Evolutionary conservation across 2,329 filamentous ascomycete genomes (phyloP).

Genomic region (Alternaria arbusti): DNA sequence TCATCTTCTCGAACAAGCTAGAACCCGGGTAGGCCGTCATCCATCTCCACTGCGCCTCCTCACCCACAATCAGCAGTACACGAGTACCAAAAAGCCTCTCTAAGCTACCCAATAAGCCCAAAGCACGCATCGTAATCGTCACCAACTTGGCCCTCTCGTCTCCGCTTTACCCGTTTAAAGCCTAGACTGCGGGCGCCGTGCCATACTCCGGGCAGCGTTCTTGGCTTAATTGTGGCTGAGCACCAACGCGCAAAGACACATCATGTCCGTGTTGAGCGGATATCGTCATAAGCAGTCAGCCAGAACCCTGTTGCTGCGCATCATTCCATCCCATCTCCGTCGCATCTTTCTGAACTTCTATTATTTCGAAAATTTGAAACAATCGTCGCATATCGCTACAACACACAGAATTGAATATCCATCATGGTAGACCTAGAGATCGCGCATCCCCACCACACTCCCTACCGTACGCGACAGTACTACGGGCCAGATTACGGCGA

Average conservation of each 20-base stretch:
- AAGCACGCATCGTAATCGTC: neutral
- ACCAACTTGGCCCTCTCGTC: neutral
- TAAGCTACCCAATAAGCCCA: neutral
- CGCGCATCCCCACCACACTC: neutral
- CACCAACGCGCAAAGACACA: neutral
- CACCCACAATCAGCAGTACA: slow-evolving; percentile 1
- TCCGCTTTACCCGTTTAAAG: slow-evolving; percentile 9
- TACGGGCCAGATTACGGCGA: slow-evolving; percentile 12
- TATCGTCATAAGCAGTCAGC: slow-evolving; percentile 14
- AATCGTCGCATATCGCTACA: slow-evolving; percentile 3
- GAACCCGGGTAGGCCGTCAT: neutral
- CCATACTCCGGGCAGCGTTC: neutral
- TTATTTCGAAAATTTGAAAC: neutral
- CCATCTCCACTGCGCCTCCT: slow-evolving; percentile 3
- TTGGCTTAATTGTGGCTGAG: slow-evolving; percentile 21
- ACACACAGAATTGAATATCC: neutral
- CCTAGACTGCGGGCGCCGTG: neutral
- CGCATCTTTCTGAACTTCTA: slow-evolving; percentile 11
- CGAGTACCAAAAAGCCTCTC: neutral
- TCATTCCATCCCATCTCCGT: slow-evolving; percentile 1
- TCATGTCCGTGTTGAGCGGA: slow-evolving; percentile 12
- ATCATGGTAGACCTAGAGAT: neutral
- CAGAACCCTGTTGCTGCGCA: slow-evolving; percentile 1
- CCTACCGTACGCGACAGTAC: neutral
- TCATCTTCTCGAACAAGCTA: neutral